Percentiles rank a stretch among this genome's conserved stretches.
These are phyloP conservation scores for Candida maltosa DNA, from an alignment of 805 yeast genomes.

Conservation along the genomic window DNA sequence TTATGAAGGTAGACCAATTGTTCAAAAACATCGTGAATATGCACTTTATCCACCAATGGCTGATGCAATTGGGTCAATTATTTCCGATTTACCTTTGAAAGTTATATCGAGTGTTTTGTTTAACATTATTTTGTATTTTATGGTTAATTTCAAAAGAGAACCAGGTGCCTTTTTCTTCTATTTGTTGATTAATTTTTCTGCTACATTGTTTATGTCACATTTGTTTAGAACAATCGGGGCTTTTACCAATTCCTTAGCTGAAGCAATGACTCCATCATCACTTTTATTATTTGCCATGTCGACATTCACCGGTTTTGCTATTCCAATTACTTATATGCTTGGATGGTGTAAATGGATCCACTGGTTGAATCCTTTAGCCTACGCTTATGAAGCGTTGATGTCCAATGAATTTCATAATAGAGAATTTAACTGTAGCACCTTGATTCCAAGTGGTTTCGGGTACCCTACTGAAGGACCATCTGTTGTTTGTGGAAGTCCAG, in stretches of 20 bases:
- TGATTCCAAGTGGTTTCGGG: slow-evolving; percentile 43
- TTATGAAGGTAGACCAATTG: slow-evolving; percentile 54
- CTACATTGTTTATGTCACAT: slow-evolving; percentile 54
- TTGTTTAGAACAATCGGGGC: slow-evolving; percentile 55
- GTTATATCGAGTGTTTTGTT: slow-evolving; percentile 40
- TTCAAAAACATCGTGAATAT: slow-evolving; percentile 56
- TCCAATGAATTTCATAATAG: slow-evolving; percentile 53
- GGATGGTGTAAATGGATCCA: slow-evolving; percentile 70
- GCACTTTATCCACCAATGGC: slow-evolving; percentile 61
- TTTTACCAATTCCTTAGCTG: slow-evolving; percentile 41
- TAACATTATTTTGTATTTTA: slow-evolving; percentile 49
- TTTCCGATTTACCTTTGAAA: slow-evolving; percentile 59
- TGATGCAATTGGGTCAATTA: slow-evolving; percentile 58
- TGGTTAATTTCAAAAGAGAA: slow-evolving; percentile 49
- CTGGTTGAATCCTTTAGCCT: slow-evolving; percentile 56
- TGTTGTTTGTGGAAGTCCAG: slow-evolving; percentile 21
- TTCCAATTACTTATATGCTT: slow-evolving; percentile 53
- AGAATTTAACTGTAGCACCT: slow-evolving; percentile 42
- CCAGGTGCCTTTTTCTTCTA: slow-evolving; percentile 57
- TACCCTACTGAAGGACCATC: slow-evolving; percentile 17
- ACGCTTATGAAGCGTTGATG: slow-evolving; percentile 56
- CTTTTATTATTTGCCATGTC: slow-evolving; percentile 45
- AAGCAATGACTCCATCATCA: slow-evolving; percentile 60
- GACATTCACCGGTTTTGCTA: slow-evolving; percentile 55
- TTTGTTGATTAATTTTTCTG: slow-evolving; percentile 37